Evolutionary conservation across 208 protist species (phyloP).

Genomic region (Zelonia costaricensis): DNA sequence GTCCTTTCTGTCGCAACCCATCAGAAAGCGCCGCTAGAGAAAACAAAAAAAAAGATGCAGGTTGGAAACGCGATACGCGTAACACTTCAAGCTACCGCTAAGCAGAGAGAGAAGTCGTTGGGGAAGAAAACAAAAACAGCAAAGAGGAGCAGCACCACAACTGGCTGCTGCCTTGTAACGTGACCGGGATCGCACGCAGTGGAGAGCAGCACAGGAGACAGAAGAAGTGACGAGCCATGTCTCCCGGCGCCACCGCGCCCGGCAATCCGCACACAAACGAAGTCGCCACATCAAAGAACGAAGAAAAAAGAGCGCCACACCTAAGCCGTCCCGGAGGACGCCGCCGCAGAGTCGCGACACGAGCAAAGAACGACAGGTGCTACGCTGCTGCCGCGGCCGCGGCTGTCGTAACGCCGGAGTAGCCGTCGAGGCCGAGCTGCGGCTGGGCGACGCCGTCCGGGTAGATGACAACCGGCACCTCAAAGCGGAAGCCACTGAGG

Average conservation of each 20-base stretch:
- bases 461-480: constrained; percentile 81
- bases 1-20: too few species aligned
- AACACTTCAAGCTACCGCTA: constrained; percentile 2
- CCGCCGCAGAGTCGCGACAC: not conserved
- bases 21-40: too few species aligned
- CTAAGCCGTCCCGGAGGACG: not conserved
- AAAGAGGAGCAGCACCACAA: too few species aligned
- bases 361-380: not conserved
- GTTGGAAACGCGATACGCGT: too few species aligned
- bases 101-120: not conserved
- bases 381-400: constrained; percentile 9
- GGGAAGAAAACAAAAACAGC: too few species aligned
- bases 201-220: too few species aligned
- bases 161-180: too few species aligned
- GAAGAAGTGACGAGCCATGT: too few species aligned
- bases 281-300: not conserved
- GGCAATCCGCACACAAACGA: too few species aligned
- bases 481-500: constrained; percentile 67
- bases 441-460: constrained; percentile 64
- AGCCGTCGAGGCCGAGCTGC: constrained; percentile 61
- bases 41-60: too few species aligned
- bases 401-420: not conserved
- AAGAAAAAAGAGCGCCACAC: not conserved
- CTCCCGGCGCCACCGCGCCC: too few species aligned
- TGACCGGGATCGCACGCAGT: too few species aligned